Evolutionary conservation across 2,329 filamentous ascomycete genomes (phyloP).

Genomic region (Alternaria burnsii): DNA sequence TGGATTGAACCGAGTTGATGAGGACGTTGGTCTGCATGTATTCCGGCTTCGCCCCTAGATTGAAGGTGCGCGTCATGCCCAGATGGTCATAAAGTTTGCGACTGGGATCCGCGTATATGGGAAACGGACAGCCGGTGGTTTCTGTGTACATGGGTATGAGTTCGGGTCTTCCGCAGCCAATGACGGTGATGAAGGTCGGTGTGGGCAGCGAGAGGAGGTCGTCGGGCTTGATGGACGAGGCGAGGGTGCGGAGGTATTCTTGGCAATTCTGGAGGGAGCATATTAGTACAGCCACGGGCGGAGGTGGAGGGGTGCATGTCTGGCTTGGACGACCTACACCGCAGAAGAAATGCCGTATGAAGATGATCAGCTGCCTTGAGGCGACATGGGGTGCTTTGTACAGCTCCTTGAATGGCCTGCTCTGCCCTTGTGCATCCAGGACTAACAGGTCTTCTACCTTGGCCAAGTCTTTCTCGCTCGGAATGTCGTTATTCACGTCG

Average conservation of each 20-base stretch:
- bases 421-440: constrained; percentile 47
- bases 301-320: background rate
- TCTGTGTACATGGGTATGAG: constrained; percentile 73
- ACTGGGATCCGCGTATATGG: constrained; percentile 80
- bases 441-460: constrained; percentile 45
- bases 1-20: constrained; percentile 59
- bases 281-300: background rate
- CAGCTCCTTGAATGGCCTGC: constrained; percentile 48
- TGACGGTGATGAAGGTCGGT: constrained; percentile 70
- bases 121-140: constrained; percentile 71
- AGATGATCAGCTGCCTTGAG: constrained; percentile 70
- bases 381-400: constrained; percentile 47
- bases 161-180: constrained; percentile 75
- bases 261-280: constrained; percentile 70
- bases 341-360: constrained; percentile 83
- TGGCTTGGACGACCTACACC: constrained; percentile 64
- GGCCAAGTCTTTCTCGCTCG: constrained; percentile 41
- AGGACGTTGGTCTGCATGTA: constrained; percentile 68
- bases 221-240: constrained; percentile 62
- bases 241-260: constrained; percentile 73
- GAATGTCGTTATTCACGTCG: constrained; percentile 50
- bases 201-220: constrained; percentile 58
- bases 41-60: constrained; percentile 67
- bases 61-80: constrained; percentile 72
- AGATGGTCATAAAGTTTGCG: constrained; percentile 71